phyloP scores from a whole-genome alignment of 2,329 filamentous ascomycete genomes.

The Pestalotiopsis sp. region DNA sequence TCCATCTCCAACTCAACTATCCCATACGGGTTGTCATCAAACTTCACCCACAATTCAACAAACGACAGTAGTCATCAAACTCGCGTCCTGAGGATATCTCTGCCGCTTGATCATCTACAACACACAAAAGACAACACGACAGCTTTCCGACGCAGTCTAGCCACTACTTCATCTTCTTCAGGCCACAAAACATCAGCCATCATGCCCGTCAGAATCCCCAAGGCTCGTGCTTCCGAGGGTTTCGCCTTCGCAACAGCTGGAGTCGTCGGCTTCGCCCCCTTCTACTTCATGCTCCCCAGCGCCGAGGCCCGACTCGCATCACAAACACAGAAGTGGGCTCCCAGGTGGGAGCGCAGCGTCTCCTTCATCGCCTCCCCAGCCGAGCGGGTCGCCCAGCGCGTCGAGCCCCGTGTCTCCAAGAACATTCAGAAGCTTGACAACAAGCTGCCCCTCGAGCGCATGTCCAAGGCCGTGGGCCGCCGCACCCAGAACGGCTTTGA shows the following conservation, averaged over 20 bases:
- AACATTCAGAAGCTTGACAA: conserved; percentile 48
- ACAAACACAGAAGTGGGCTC: conserved; percentile 60
- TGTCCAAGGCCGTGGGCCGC: conserved; percentile 49
- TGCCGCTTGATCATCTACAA: background rate
- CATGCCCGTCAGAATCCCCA: conserved; percentile 56
- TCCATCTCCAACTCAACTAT: background rate
- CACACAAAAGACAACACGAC: background rate
- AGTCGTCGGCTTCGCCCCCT: conserved; percentile 53
- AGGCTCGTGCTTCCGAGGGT: conserved; percentile 49
- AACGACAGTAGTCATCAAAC: background rate
- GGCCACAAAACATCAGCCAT: conserved; percentile 24
- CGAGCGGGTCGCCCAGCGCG: conserved; percentile 47
- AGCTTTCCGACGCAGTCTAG: background rate
- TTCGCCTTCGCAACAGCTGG: conserved; percentile 56
- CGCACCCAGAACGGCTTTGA: conserved; percentile 50
- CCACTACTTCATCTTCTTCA: conserved; percentile 17
- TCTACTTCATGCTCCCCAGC: conserved; percentile 59
- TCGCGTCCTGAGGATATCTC: background rate
- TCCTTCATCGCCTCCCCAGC: conserved; percentile 52
- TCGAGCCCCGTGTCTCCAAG: conserved; percentile 48
- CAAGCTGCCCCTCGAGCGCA: conserved; percentile 50
- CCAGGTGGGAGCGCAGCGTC: conserved; percentile 61
- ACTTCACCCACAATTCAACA: conserved; percentile 9
- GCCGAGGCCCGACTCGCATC: conserved; percentile 55
- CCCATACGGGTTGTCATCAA: conserved; percentile 2